Evolutionary conservation across 2,329 filamentous ascomycete genomes (phyloP).

Genomic region (Westerdykella ornata): DNA sequence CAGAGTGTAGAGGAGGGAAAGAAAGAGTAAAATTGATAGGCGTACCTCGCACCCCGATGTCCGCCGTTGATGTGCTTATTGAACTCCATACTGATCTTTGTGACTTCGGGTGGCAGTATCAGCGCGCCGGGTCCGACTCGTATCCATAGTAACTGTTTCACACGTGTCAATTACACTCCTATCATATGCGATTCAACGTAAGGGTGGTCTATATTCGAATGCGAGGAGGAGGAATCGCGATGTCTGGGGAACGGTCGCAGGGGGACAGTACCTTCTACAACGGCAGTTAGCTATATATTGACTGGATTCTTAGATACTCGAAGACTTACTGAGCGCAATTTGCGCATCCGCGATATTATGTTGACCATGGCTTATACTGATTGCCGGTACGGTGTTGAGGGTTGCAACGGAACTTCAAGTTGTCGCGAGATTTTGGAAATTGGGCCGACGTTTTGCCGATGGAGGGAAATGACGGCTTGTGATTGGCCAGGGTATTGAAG

Average conservation of each 20-base stretch:
- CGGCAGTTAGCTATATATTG: slow-evolving; percentile 16
- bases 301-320: not conserved
- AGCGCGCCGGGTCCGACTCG: slow-evolving; percentile 78
- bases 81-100: slow-evolving; percentile 69
- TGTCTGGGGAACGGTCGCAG: slow-evolving; percentile 8
- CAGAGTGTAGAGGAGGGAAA: not conserved
- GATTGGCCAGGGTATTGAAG: slow-evolving; percentile 3
- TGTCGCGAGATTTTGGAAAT: slow-evolving; percentile 17
- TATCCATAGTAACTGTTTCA: slow-evolving; percentile 62
- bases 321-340: slow-evolving; percentile 61
- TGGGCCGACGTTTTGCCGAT: slow-evolving; percentile 6
- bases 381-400: slow-evolving; percentile 7
- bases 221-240: slow-evolving; percentile 8
- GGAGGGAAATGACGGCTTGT: not conserved
- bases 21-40: slow-evolving; percentile 23
- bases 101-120: slow-evolving; percentile 68
- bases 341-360: slow-evolving; percentile 64
- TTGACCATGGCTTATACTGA: slow-evolving; percentile 44
- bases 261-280: slow-evolving; percentile 28
- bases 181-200: not conserved
- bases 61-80: slow-evolving; percentile 55
- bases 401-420: slow-evolving; percentile 13
- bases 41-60: slow-evolving; percentile 66
- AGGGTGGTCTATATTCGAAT: not conserved
- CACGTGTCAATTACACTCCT: not conserved